Conservation (phyloP, 2,329 filamentous ascomycete genomes). For the Fusarium neocosmosporiellum region DNA sequence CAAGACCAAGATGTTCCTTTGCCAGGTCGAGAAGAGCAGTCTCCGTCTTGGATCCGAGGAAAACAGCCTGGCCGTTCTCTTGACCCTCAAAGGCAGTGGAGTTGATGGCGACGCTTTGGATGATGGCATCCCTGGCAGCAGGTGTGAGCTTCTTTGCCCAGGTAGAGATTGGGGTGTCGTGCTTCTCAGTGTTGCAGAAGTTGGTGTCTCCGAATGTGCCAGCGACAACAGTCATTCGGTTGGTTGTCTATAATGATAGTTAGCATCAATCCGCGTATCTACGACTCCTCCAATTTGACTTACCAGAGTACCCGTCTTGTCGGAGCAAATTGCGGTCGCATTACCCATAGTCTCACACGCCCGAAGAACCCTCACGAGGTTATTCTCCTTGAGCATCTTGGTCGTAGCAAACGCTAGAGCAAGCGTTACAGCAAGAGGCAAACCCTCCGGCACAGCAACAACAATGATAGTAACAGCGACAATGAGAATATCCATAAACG, state of each 20-base stretch:
- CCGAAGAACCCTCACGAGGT: constrained; percentile 72
- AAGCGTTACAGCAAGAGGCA: constrained; percentile 73
- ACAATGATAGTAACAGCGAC: constrained; percentile 47
- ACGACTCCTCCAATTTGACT: constrained; percentile 24
- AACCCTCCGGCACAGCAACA: constrained; percentile 72
- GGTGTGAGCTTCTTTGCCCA: neutral
- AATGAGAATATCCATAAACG: neutral
- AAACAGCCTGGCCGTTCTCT: neutral
- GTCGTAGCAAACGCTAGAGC: constrained; percentile 75
- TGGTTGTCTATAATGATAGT: neutral
- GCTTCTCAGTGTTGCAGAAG: neutral
- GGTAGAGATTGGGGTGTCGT: neutral
- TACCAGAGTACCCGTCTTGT: constrained; percentile 53
- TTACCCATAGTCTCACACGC: constrained; percentile 80
- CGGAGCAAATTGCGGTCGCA: constrained; percentile 79
- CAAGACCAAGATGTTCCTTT: neutral
- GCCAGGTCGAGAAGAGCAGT: neutral
- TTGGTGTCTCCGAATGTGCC: neutral
- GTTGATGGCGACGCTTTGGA: neutral
- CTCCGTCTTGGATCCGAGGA: neutral
- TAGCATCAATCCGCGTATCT: neutral
- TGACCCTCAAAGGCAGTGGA: neutral
- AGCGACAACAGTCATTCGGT: neutral
- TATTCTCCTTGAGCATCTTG: constrained; percentile 76
- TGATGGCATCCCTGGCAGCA: neutral